These are phyloP conservation scores for Aspergillus flavus DNA, from an alignment of 2,329 filamentous ascomycete genomes.

Conservation along the genomic window DNA sequence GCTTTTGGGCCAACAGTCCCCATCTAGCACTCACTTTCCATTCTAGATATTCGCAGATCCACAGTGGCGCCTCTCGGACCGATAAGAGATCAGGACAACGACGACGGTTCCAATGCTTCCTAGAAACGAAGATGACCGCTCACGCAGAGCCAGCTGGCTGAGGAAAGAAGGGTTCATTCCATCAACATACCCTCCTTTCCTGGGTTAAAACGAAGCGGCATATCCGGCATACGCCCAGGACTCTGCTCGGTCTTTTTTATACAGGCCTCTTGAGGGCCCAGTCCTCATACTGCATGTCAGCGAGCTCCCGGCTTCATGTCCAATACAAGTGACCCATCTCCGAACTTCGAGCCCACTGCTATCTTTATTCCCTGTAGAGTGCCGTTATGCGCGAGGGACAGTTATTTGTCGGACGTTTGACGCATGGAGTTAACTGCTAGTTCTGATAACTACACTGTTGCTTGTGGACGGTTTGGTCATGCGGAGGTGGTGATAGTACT, in stretches of 20 bases:
- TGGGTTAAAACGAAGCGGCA: background rate
- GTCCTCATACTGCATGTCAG: background rate
- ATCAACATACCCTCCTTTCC: background rate
- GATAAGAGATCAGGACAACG: background rate
- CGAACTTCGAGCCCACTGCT: background rate
- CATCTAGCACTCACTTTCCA: background rate
- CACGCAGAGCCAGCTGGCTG: background rate
- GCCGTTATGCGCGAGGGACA: background rate
- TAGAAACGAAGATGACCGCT: background rate
- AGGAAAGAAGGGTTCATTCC: background rate
- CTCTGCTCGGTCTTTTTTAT: background rate
- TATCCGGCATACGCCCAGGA: too few relatives aligned
- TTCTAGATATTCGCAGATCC: background rate
- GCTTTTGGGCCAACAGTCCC: background rate
- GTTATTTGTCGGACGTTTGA: background rate
- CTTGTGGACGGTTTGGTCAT: background rate
- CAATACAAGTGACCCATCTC: background rate
- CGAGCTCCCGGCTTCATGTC: background rate
- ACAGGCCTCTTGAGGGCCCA: background rate
- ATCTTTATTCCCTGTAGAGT: background rate
- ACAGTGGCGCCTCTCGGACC: background rate
- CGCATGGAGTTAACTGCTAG: background rate
- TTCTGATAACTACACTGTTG: background rate
- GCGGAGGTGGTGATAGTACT: background rate
- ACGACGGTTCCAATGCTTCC: background rate